phyloP scores from a whole-genome alignment of 352 stramenopile species.

The Globisporangium abappressorium region DNA sequence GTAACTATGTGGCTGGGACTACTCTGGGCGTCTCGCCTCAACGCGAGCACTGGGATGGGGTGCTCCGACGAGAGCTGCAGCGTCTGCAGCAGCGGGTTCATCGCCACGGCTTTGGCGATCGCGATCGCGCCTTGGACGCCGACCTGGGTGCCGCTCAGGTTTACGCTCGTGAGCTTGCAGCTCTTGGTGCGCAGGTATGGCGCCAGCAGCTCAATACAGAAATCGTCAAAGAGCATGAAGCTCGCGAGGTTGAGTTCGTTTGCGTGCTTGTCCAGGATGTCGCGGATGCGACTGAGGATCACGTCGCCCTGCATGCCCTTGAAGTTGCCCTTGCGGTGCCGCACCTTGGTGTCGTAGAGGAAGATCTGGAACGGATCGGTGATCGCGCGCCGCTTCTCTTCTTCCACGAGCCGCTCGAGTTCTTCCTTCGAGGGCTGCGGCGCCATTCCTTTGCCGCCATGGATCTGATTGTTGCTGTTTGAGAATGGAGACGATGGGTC shows the following conservation, averaged over 20 bases:
- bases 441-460: not conserved
- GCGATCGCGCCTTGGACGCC: slow-evolving; percentile 37
- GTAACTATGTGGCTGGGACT: slow-evolving; percentile 22
- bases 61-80: slow-evolving; percentile 46
- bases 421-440: slow-evolving; percentile 18
- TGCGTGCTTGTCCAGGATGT: slow-evolving; percentile 31
- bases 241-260: slow-evolving; percentile 47
- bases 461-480: not conserved
- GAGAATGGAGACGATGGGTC: slow-evolving; percentile 2
- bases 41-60: slow-evolving; percentile 28
- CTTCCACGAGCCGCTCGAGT: slow-evolving; percentile 52
- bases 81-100: slow-evolving; percentile 36
- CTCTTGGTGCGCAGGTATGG: slow-evolving; percentile 51
- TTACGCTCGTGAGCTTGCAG: slow-evolving; percentile 44
- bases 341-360: slow-evolving; percentile 59
- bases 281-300: slow-evolving; percentile 53
- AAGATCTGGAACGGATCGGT: slow-evolving; percentile 62
- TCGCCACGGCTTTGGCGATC: slow-evolving; percentile 28
- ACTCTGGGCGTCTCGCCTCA: slow-evolving; percentile 29
- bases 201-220: slow-evolving; percentile 44
- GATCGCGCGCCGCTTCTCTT: slow-evolving; percentile 57
- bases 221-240: slow-evolving; percentile 59
- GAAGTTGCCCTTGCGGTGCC: slow-evolving; percentile 67
- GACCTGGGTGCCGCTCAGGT: slow-evolving; percentile 51
- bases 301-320: slow-evolving; percentile 49